Conservation (phyloP, 495 filamentous ascomycete species). For the Hypoxylon fragiforme region DNA sequence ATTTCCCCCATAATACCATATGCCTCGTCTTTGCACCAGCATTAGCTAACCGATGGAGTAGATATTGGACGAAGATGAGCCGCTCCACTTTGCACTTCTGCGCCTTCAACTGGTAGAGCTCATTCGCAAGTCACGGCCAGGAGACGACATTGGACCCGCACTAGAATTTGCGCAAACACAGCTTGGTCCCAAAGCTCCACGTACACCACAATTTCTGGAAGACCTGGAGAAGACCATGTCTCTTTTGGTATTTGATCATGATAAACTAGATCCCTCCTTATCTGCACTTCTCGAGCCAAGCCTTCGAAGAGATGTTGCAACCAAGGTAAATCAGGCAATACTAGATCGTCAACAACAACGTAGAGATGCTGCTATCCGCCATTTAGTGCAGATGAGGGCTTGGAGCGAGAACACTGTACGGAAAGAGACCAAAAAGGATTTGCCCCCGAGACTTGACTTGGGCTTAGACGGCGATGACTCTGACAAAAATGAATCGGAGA, state of each 20-base stretch:
- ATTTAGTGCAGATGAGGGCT: conserved; percentile 75
- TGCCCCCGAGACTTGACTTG: conserved; percentile 73
- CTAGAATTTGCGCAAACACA: conserved; percentile 85
- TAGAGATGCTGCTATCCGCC: conserved; percentile 77
- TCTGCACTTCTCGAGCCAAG: conserved; percentile 75
- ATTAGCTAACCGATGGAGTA: conserved; percentile 47
- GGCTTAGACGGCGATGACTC: conserved; percentile 62
- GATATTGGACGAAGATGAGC: conserved; percentile 83
- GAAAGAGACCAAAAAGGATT: conserved; percentile 66
- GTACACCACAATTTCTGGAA: conserved; percentile 76
- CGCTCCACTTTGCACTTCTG: conserved; percentile 88
- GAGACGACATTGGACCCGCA: conserved; percentile 77
- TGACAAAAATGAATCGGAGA: conserved; percentile 39
- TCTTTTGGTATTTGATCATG: conserved; percentile 79
- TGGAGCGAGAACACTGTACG: conserved; percentile 84
- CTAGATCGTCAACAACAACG: conserved; percentile 68
- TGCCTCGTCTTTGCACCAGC: conserved; percentile 3
- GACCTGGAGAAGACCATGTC: conserved; percentile 93
- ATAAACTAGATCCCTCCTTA: conserved; percentile 72
- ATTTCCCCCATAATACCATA: conserved; percentile 4
- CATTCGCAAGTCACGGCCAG: conserved; percentile 64
- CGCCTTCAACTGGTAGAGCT: conserved; percentile 92
- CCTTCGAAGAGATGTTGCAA: conserved; percentile 80
- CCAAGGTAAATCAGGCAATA: conserved; percentile 84
- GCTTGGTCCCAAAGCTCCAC: conserved; percentile 83